phyloP scores from a whole-genome alignment of 192 early-diverging fungal species.

The Entomortierella beljakovae region DNA sequence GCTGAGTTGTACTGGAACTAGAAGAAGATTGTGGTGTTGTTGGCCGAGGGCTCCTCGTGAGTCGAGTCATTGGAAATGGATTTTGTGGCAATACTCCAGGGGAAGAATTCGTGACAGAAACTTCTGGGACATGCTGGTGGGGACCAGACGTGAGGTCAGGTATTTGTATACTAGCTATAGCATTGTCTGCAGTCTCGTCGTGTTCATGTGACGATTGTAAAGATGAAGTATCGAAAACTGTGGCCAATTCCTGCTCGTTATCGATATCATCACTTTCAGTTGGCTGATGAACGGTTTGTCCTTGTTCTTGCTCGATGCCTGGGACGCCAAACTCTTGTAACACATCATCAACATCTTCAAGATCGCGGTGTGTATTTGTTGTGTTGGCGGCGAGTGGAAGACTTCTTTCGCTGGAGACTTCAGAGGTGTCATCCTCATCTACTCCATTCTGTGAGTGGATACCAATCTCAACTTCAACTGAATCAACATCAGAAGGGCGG shows the following conservation, averaged over 20 bases:
- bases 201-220: too few relatives aligned
- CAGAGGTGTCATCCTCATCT: not conserved
- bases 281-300: too few relatives aligned
- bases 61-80: constrained; percentile 40
- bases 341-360: not conserved
- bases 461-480: constrained; percentile 9
- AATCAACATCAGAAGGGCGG: constrained; percentile 22
- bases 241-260: not conserved
- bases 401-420: constrained; percentile 8
- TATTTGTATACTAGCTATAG: constrained; percentile 9
- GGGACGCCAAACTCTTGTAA: not conserved
- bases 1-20: not conserved
- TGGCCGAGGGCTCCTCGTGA: constrained; percentile 25
- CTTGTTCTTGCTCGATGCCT: too few relatives aligned
- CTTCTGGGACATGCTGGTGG: not conserved
- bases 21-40: constrained; percentile 26
- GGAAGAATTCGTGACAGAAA: constrained; percentile 21
- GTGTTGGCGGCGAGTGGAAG: constrained; percentile 9
- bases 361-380: not conserved
- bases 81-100: constrained; percentile 13
- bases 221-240: not conserved
- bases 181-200: not conserved
- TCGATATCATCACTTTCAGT: too few relatives aligned
- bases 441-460: constrained; percentile 1
- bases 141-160: constrained; percentile 9